These are phyloP conservation scores for Nakaseomyces sp. DNA, from an alignment of 1,139 yeast species.

Conservation along the genomic window DNA sequence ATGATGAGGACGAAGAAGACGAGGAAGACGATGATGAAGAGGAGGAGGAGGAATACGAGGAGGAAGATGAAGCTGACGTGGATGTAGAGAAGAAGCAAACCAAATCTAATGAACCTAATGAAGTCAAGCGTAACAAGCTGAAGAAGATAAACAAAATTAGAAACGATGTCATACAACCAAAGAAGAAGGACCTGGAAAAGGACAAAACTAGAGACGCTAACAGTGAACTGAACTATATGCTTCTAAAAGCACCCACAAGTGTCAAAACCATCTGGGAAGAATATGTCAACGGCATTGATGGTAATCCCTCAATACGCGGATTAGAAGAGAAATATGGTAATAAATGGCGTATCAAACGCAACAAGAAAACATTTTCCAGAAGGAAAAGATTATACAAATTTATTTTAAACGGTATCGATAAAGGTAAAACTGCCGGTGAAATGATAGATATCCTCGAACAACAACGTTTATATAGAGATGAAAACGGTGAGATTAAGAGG, in stretches of 20 bases:
- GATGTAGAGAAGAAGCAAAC: neutral
- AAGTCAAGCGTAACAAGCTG: slow-evolving; percentile 2
- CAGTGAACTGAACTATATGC: slow-evolving; percentile 20
- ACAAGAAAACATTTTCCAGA: slow-evolving; percentile 31
- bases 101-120: slow-evolving; percentile 2
- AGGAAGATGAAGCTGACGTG: slow-evolving; percentile 6
- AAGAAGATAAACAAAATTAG: slow-evolving; percentile 2
- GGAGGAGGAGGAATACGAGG: slow-evolving; percentile 10
- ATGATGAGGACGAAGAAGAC: slow-evolving; percentile 18
- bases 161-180: neutral
- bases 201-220: slow-evolving; percentile 1
- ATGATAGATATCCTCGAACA: slow-evolving; percentile 30
- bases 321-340: slow-evolving; percentile 32
- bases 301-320: slow-evolving; percentile 31
- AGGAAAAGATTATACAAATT: slow-evolving; percentile 32
- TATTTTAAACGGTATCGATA: slow-evolving; percentile 30
- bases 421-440: slow-evolving; percentile 31
- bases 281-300: slow-evolving; percentile 31
- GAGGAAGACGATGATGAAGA: slow-evolving; percentile 14
- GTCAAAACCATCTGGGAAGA: slow-evolving; percentile 33
- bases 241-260: slow-evolving; percentile 31
- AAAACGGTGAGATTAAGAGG: slow-evolving; percentile 29
- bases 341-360: slow-evolving; percentile 31
- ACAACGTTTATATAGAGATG: slow-evolving; percentile 26
- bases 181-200: neutral